A percentile compares a stretch with the other conserved stretches of the same genome.
These are phyloP conservation scores for Dillenia suffruticosa DNA, from an alignment of 164 flowering plant genomes.

Conservation along the genomic window DNA sequence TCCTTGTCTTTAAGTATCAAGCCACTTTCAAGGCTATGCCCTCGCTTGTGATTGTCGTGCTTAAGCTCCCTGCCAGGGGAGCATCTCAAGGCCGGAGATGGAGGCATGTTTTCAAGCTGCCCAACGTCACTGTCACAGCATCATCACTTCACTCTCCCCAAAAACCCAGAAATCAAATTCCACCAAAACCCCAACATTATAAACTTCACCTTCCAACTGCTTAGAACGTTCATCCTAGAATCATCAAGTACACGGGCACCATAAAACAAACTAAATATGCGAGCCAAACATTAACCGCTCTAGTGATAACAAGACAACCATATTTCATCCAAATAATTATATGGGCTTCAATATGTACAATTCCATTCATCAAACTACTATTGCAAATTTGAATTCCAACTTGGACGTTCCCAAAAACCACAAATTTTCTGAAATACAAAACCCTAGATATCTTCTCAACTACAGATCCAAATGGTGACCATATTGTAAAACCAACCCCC, in stretches of 20 bases:
- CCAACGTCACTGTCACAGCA: conserved; percentile 7
- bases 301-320: too few relatives aligned
- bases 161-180: conserved; percentile 3
- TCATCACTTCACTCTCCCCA: conserved; percentile 7
- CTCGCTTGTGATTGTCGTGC: conserved; percentile 61
- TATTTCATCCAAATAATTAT: too few relatives aligned
- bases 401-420: too few relatives aligned
- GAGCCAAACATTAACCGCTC: too few relatives aligned
- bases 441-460: conserved; percentile 16
- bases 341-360: too few relatives aligned
- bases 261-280: too few relatives aligned
- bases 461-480: conserved; percentile 6
- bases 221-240: too few relatives aligned
- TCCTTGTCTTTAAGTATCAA: conserved; percentile 57
- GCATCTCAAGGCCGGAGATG: conserved; percentile 68
- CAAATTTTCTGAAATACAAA: conserved; percentile 2
- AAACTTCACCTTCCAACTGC: too few relatives aligned
- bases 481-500: conserved; percentile 9
- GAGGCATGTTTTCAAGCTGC: conserved; percentile 51
- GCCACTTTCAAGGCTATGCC: conserved; percentile 70
- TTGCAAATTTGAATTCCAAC: too few relatives aligned
- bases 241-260: too few relatives aligned
- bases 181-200: not conserved
- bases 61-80: conserved; percentile 63
- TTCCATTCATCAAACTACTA: too few relatives aligned